phyloP scores from a whole-genome alignment of 805 yeast species.

The baker's yeast (Saccharomyces cerevisiae) region DNA sequence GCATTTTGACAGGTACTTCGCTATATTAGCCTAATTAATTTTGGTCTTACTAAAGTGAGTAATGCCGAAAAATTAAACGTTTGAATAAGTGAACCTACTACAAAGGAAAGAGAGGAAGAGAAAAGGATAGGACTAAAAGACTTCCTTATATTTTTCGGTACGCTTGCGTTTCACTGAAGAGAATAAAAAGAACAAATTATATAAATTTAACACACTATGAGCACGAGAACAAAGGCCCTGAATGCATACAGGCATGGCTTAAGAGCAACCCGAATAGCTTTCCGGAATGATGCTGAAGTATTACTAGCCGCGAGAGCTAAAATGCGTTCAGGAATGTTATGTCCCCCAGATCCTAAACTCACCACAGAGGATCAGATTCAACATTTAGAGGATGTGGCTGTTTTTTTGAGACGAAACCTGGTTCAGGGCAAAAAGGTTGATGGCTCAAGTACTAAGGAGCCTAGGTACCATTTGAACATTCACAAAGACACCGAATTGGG shows the following conservation, averaged over 20 bases:
- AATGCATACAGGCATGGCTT: conserved; percentile 59
- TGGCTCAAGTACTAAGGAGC: conserved; percentile 8
- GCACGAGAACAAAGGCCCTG: conserved; percentile 24
- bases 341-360: conserved; percentile 42
- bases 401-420: conserved; percentile 61
- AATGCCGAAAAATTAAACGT: not conserved
- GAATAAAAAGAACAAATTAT: not conserved
- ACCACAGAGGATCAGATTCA: conserved; percentile 43
- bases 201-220: not conserved
- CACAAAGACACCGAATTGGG: conserved; percentile 83
- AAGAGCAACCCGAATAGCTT: conserved; percentile 58
- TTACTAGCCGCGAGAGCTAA: conserved; percentile 52
- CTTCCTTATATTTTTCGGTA: not conserved
- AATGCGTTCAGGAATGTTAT: conserved; percentile 42
- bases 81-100: not conserved
- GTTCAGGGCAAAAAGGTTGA: conserved; percentile 64
- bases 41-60: not conserved
- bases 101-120: not conserved
- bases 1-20: not conserved
- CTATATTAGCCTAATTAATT: not conserved
- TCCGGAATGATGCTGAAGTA: conserved; percentile 37
- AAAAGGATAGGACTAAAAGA: not conserved
- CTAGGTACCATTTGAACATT: conserved; percentile 45
- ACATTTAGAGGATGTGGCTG: conserved; percentile 61
- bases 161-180: not conserved